Conservation (phyloP, 2,329 filamentous ascomycete genomes). For the Penicillium janthinellum region DNA sequence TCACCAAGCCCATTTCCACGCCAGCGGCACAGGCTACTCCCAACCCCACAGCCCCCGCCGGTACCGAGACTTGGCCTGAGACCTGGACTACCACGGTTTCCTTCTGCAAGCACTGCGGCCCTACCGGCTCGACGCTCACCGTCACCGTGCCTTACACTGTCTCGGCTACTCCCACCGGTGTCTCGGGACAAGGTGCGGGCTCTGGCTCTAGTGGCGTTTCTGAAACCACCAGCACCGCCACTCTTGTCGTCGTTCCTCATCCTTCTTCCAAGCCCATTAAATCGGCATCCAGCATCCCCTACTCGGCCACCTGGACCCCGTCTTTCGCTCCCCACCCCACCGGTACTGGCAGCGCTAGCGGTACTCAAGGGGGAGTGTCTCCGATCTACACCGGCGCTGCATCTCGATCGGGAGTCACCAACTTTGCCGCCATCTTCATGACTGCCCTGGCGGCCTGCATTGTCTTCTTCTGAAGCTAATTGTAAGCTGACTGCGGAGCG, state of each 20-base stretch:
- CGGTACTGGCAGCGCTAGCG: neutral
- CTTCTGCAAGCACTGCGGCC: slow-evolving; percentile 24
- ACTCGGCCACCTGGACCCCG: slow-evolving; percentile 11
- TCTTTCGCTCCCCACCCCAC: slow-evolving; percentile 13
- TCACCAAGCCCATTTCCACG: slow-evolving; percentile 33
- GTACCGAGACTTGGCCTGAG: slow-evolving; percentile 18
- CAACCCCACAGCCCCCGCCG: slow-evolving; percentile 8
- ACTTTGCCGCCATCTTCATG: slow-evolving; percentile 6
- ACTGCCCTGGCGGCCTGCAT: slow-evolving; percentile 14
- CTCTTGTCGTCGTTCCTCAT: neutral
- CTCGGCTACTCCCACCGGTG: neutral
- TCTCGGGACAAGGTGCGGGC: slow-evolving; percentile 3
- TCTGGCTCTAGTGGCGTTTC: slow-evolving; percentile 2
- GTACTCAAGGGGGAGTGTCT: slow-evolving; percentile 12
- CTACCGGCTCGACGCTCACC: slow-evolving; percentile 23
- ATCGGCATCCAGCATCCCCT: slow-evolving; percentile 9
- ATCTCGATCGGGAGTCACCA: slow-evolving; percentile 5
- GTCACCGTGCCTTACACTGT: slow-evolving; percentile 22
- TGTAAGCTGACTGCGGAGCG: neutral
- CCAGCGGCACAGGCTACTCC: slow-evolving; percentile 12
- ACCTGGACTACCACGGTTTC: slow-evolving; percentile 22
- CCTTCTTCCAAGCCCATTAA: slow-evolving; percentile 4
- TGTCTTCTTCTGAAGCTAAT: slow-evolving; percentile 8
- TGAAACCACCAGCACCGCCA: slow-evolving; percentile 2
- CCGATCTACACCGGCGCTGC: slow-evolving; percentile 19